Percentiles rank a stretch among this genome's conserved stretches.
Conservation (phyloP, 2,329 filamentous ascomycete genomes). For the Fusarium sp. region DNA sequence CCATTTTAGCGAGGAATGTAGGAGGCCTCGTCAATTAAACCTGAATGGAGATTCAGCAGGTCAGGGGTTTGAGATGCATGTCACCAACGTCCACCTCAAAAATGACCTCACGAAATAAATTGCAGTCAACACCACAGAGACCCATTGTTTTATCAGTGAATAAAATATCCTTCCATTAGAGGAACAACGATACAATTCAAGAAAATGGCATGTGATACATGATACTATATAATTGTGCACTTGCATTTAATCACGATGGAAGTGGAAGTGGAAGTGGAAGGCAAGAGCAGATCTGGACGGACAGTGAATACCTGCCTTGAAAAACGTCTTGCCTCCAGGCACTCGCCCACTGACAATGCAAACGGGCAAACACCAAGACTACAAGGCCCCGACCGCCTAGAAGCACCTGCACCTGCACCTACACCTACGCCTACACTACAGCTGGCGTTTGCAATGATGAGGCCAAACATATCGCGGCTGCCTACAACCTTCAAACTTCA, state of each 20-base stretch:
- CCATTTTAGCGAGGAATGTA: slow-evolving; percentile 19
- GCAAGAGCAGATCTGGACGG: neutral
- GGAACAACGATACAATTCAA: too few relatives aligned
- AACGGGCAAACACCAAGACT: slow-evolving; percentile 5
- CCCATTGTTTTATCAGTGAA: neutral
- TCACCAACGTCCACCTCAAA: slow-evolving; percentile 13
- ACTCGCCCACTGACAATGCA: slow-evolving; percentile 2
- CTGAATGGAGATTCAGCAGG: slow-evolving; percentile 30
- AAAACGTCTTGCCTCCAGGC: neutral
- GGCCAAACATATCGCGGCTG: neutral
- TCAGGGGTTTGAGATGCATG: slow-evolving; percentile 31
- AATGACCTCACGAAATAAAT: slow-evolving; percentile 31
- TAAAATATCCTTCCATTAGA: neutral
- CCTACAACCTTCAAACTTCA: neutral
- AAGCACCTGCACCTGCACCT: neutral
- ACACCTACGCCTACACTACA: neutral
- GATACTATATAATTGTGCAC: neutral
- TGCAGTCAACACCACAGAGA: neutral
- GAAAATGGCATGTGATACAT: neutral
- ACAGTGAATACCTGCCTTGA: neutral
- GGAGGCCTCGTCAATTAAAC: slow-evolving; percentile 36
- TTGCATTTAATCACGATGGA: neutral
- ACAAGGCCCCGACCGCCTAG: neutral
- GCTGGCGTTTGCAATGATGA: neutral
- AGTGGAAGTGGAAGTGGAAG: slow-evolving; percentile 14